Evolutionary conservation across 2,329 filamentous ascomycete genomes (phyloP), one percentile per base, ranked within the genome.

Genomic region (Sarocladiaceae sp.): DNA sequence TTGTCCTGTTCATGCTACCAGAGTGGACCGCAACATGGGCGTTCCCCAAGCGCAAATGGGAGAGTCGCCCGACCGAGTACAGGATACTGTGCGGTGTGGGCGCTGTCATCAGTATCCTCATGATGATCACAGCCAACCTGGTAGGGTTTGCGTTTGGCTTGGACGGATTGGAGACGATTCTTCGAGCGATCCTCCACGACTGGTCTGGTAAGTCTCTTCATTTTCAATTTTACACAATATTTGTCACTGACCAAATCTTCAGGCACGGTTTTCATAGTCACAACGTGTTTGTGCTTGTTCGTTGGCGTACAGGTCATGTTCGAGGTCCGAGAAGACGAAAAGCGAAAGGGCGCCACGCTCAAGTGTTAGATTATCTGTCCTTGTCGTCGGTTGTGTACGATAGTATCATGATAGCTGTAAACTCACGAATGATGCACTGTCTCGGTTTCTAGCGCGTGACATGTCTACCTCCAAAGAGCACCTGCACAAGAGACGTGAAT

Each of bases 111-210:
- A 97, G 97, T 60, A 79, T 96, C 22, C 71, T 97, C 46, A 91
- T 97, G 87, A 94, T 99, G 88, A 96, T 97, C 80, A 79, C 82
- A 40, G 94, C 93, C 15, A 99, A 99, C 65, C 72, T 99, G 17
- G 91, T 99, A 11, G 94, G 94, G 0, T 99, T 97, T 69, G 94
- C 93, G 0, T 79, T 99, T 12, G 95, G 95, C 0, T 59, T 97
- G 48, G 94, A 99, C 63, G 94, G 95, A 0, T 60, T 97, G 63
- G 81, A 88, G 67, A 87, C 80, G 26, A 82, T 97, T 48, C 66
- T 96, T 10, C 74, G 77, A 53, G 86, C 87, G 1, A 91, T 97
- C 53, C 73, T 95, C 50, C 82, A 82, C 17, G 88, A 88, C 53
- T 89, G 83, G 73, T 83, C 83, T 39, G 84, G 83, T 84, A 67